phyloP scores from a whole-genome alignment of 2,329 filamentous ascomycete species.

The Apiospora hydei region DNA sequence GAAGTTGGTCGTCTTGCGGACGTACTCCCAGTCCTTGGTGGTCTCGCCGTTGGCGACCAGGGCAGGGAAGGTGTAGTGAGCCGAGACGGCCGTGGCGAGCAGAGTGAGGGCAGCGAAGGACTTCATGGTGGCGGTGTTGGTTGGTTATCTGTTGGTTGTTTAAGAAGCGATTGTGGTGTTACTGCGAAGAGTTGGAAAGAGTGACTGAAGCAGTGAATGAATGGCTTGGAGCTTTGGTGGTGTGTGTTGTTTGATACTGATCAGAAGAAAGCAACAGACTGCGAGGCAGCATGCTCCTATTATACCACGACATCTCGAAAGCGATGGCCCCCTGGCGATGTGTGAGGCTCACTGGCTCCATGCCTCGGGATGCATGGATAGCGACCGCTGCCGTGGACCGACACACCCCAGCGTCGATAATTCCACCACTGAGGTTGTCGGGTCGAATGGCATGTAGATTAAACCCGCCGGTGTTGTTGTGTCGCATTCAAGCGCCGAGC shows the following conservation, averaged over 20 bases:
- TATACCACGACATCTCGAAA: background rate
- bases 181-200: constrained; percentile 3
- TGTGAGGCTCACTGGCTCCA: background rate
- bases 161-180: background rate
- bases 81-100: constrained; percentile 17
- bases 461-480: background rate
- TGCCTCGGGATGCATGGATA: background rate
- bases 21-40: constrained; percentile 22
- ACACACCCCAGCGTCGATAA: background rate
- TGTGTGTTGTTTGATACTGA: background rate
- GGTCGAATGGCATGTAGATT: background rate
- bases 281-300: constrained; percentile 1
- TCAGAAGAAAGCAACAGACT: background rate
- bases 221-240: background rate
- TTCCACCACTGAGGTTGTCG: constrained; percentile 10
- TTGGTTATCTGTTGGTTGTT: background rate
- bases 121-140: constrained; percentile 18
- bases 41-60: constrained; percentile 20
- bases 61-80: constrained; percentile 23
- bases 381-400: background rate
- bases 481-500: background rate
- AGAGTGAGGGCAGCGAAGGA: constrained; percentile 17
- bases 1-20: constrained; percentile 45
- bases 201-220: constrained; percentile 5
- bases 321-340: background rate